Conservation (phyloP, 73 alveolate genomes). For the Paramecium primaurelia region DNA sequence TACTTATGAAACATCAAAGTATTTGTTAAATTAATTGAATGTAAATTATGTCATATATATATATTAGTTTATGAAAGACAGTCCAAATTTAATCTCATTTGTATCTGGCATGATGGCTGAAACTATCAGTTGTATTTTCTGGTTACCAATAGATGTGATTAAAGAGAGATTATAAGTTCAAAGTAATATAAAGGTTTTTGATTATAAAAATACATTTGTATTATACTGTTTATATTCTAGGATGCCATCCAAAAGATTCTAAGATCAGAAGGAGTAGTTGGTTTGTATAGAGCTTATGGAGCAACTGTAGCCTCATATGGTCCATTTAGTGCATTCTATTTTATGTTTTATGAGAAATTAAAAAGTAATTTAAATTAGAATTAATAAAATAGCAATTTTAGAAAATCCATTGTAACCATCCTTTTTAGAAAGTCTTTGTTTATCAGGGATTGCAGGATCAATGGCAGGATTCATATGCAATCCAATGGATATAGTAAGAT, state of each 20-base stretch:
- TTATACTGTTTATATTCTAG: neutral
- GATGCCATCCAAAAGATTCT: conserved; percentile 80
- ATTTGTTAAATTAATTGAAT: neutral
- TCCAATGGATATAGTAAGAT: conserved; percentile 94
- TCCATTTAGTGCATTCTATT: conserved; percentile 94
- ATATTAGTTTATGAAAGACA: neutral
- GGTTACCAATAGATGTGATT: conserved; percentile 93
- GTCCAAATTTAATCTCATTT: conserved; percentile 52
- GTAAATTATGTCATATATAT: neutral
- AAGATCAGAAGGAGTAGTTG: conserved; percentile 87
- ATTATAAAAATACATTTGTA: conserved; percentile 65
- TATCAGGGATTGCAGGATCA: conserved; percentile 80
- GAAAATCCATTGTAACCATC: conserved; percentile 37
- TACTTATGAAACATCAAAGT: conserved; percentile 41
- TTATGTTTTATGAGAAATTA: conserved; percentile 87
- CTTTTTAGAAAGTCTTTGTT: conserved; percentile 21
- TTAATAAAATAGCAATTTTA: conserved; percentile 11
- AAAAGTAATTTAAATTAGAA: conserved; percentile 42
- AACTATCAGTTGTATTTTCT: conserved; percentile 82
- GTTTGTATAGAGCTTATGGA: conserved; percentile 88
- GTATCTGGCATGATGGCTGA: conserved; percentile 91
- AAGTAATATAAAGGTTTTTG: conserved; percentile 67
- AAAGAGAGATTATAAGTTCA: conserved; percentile 93
- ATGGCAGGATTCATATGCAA: conserved; percentile 82
- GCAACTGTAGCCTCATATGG: conserved; percentile 95